A percentile compares a stretch with the other conserved stretches of the same genome.
These are phyloP conservation scores for Calonectria pseudoreteaudii DNA, from an alignment of 2,329 filamentous ascomycete genomes.

Conservation along the genomic window DNA sequence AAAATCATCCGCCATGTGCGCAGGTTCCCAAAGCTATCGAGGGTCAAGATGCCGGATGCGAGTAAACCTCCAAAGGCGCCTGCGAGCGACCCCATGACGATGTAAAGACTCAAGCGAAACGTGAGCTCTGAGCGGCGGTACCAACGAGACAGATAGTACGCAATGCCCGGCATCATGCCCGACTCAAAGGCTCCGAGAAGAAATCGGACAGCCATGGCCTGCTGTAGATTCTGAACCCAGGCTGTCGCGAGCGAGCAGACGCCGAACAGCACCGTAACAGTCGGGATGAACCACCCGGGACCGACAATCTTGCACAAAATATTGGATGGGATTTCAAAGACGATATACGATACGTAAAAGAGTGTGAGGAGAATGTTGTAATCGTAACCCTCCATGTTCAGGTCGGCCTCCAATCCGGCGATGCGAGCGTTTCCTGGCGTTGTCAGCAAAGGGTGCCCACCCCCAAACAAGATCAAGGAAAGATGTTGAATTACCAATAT, in stretches of 20 bases:
- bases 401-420: slow-evolving; percentile 66
- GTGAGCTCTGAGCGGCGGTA: slow-evolving; percentile 70
- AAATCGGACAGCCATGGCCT: slow-evolving; percentile 66
- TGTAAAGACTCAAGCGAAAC: slow-evolving; percentile 71
- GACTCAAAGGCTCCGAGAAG: slow-evolving; percentile 71
- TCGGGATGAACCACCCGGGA: slow-evolving; percentile 71
- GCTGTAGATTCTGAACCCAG: slow-evolving; percentile 63
- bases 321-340: slow-evolving; percentile 72
- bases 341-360: slow-evolving; percentile 73
- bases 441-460: not conserved
- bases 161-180: slow-evolving; percentile 72
- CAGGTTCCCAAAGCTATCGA: slow-evolving; percentile 65
- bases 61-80: slow-evolving; percentile 75
- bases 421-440: slow-evolving; percentile 58
- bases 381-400: slow-evolving; percentile 65
- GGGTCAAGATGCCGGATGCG: slow-evolving; percentile 68
- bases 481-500: slow-evolving; percentile 64
- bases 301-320: slow-evolving; percentile 72
- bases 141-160: slow-evolving; percentile 72
- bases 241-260: slow-evolving; percentile 67
- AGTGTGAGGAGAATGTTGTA: slow-evolving; percentile 70
- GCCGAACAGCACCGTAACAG: slow-evolving; percentile 66
- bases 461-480: not conserved
- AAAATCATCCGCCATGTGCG: slow-evolving; percentile 76
- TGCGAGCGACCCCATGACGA: slow-evolving; percentile 72